Evolutionary conservation across 192 early-diverging fungal species (phyloP).

Genomic region (Coemansia sp.): DNA sequence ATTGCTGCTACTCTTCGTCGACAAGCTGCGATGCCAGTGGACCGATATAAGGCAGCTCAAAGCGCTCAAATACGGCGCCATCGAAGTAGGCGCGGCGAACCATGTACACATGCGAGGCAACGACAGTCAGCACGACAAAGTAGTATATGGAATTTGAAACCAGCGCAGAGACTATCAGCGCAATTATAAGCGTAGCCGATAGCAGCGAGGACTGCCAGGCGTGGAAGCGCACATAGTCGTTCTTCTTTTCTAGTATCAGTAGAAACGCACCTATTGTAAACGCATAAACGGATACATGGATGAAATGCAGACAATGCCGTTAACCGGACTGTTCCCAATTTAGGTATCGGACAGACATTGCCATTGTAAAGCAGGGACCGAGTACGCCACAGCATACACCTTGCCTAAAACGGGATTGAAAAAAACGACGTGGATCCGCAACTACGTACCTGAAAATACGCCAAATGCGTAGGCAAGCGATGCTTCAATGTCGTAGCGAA

Average conservation of each 20-base stretch:
- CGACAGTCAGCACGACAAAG: constrained; percentile 21
- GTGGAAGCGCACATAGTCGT: constrained; percentile 59
- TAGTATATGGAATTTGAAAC: constrained; percentile 41
- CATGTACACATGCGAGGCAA: constrained; percentile 27
- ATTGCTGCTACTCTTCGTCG: constrained; percentile 59
- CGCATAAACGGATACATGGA: neutral
- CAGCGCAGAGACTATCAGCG: constrained; percentile 37
- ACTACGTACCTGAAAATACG: constrained; percentile 45
- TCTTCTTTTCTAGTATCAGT: constrained; percentile 71
- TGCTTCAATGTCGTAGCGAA: constrained; percentile 74
- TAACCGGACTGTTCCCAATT: neutral
- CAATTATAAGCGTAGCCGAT: constrained; percentile 23
- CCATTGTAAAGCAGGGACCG: neutral
- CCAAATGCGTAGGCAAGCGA: constrained; percentile 65
- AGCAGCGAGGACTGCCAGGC: constrained; percentile 55
- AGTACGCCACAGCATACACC: neutral
- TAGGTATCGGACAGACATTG: neutral
- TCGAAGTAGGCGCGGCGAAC: constrained; percentile 67
- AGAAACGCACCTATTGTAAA: constrained; percentile 59
- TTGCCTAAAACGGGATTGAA: neutral
- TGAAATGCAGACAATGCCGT: neutral
- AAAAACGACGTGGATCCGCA: neutral
- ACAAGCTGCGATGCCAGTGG: constrained; percentile 62
- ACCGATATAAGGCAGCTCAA: constrained; percentile 67
- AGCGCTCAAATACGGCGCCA: constrained; percentile 68